A percentile compares a stretch with the other conserved stretches of the same genome.
phyloP scores from a whole-genome alignment of 2,329 filamentous ascomycete species.

The Fusarium sp. region DNA sequence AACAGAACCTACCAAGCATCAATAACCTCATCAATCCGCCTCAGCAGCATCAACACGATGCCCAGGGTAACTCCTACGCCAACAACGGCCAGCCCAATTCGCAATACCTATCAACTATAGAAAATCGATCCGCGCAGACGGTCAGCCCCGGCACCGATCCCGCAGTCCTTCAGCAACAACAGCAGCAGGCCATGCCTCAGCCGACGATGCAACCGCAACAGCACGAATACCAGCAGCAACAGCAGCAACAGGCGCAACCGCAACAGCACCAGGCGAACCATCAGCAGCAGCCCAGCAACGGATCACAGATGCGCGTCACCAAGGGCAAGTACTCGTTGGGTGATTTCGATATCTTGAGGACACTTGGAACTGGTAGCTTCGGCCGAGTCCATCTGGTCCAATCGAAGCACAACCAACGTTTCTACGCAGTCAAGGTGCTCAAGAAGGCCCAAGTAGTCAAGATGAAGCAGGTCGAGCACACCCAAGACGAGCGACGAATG shows the following conservation, averaged over 20 bases:
- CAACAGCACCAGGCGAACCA: constrained; percentile 46
- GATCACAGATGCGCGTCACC: constrained; percentile 72
- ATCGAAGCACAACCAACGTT: constrained; percentile 97
- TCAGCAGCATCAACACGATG: constrained; percentile 54
- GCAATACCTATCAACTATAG: constrained; percentile 46
- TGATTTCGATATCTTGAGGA: constrained; percentile 92
- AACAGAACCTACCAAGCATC: constrained; percentile 83
- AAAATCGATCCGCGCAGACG: constrained; percentile 45
- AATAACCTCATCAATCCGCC: constrained; percentile 81
- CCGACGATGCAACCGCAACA: constrained; percentile 48
- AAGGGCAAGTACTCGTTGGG: constrained; percentile 96
- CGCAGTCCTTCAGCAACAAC: constrained; percentile 52
- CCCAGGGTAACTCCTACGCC: constrained; percentile 49
- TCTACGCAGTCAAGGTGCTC: constrained; percentile 97
- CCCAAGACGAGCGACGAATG: constrained; percentile 97
- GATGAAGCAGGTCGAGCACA: constrained; percentile 99
- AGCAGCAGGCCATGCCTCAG: constrained; percentile 48
- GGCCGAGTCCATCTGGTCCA: constrained; percentile 96
- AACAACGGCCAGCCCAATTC: constrained; percentile 40
- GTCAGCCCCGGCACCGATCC: constrained; percentile 55
- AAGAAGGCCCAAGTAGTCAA: constrained; percentile 99
- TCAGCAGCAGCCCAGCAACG: constrained; percentile 49
- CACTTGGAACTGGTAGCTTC: constrained; percentile 95
- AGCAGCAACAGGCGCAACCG: constrained; percentile 35
- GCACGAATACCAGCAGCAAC: constrained; percentile 45